These are phyloP conservation scores for Amoebophrya sp. DNA, from an alignment of 169 alveolate species.

Conservation along the genomic window DNA sequence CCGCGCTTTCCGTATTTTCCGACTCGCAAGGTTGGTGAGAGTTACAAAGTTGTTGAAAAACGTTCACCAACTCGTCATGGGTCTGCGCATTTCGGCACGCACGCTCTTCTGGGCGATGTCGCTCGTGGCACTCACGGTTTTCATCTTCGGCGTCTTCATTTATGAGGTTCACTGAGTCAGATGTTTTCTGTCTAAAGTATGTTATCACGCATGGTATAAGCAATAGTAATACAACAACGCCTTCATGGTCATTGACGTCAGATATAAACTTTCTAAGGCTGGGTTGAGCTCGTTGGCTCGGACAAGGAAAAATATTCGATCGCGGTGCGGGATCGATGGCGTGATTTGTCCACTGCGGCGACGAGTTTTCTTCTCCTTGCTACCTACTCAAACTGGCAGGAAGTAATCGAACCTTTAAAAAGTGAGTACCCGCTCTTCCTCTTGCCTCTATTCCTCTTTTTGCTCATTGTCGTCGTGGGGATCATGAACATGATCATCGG, in stretches of 20 bases:
- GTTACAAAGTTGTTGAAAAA: background rate
- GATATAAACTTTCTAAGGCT: too few species aligned
- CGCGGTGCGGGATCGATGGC: background rate
- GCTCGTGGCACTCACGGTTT: background rate
- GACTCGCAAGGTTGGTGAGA: background rate
- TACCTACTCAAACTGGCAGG: background rate
- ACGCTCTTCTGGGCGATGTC: background rate
- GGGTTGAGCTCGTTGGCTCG: background rate
- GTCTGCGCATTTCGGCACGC: background rate
- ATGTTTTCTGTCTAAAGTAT: too few species aligned
- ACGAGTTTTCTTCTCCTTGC: background rate
- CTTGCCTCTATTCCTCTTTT: background rate
- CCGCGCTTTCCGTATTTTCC: background rate
- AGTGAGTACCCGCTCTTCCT: background rate
- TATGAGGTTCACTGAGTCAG: too few species aligned
- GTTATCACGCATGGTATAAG: too few species aligned
- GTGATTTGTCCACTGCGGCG: background rate
- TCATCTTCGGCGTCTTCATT: background rate
- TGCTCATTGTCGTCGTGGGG: background rate
- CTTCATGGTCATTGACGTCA: too few species aligned
- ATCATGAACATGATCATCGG: background rate
- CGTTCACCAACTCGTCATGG: background rate
- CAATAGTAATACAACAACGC: too few species aligned
- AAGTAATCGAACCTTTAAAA: background rate
- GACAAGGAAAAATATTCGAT: background rate